These are phyloP conservation scores for Sugiyamaella qingdaonensis DNA, from an alignment of 805 yeast species.

Conservation along the genomic window DNA sequence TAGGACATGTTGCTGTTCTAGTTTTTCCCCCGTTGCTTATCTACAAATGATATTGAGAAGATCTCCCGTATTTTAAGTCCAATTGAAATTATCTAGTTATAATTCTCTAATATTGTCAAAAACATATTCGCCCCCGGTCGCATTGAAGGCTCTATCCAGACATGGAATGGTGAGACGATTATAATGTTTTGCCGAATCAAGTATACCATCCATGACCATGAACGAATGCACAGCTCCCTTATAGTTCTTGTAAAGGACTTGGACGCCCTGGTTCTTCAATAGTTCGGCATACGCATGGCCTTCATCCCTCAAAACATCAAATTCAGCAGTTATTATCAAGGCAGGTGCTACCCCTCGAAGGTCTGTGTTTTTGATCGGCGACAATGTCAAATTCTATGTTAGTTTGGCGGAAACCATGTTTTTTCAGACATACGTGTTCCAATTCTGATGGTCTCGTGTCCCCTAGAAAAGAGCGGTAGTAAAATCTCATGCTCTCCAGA, in stretches of 20 bases:
- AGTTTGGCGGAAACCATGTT: no score
- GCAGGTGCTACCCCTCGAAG: slow-evolving; percentile 5
- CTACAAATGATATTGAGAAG: no score
- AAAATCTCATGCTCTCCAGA: slow-evolving; percentile 3
- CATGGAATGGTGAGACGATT: neutral
- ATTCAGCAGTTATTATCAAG: slow-evolving; percentile 7
- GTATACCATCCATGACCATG: slow-evolving; percentile 4
- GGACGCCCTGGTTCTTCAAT: neutral
- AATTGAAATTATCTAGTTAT: no score
- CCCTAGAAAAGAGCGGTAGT: slow-evolving; percentile 3
- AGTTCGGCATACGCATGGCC: slow-evolving; percentile 3
- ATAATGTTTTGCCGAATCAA: slow-evolving; percentile 2
- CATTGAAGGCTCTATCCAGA: neutral
- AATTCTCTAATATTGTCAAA: neutral
- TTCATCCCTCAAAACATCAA: slow-evolving; percentile 7
- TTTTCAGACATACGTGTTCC: neutral
- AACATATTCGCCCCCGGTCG: neutral
- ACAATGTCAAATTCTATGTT: neutral
- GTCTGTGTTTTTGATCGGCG: slow-evolving; percentile 7
- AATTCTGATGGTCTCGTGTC: neutral
- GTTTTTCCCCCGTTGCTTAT: no score
- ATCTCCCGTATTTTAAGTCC: no score
- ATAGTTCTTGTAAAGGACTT: slow-evolving; percentile 1
- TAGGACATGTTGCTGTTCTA: no score
- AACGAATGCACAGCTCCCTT: slow-evolving; percentile 2